A percentile compares a stretch with the other conserved stretches of the same genome.
phyloP scores from a whole-genome alignment of 768 basidiomycete genomes.

The Arthromyces matolae region DNA sequence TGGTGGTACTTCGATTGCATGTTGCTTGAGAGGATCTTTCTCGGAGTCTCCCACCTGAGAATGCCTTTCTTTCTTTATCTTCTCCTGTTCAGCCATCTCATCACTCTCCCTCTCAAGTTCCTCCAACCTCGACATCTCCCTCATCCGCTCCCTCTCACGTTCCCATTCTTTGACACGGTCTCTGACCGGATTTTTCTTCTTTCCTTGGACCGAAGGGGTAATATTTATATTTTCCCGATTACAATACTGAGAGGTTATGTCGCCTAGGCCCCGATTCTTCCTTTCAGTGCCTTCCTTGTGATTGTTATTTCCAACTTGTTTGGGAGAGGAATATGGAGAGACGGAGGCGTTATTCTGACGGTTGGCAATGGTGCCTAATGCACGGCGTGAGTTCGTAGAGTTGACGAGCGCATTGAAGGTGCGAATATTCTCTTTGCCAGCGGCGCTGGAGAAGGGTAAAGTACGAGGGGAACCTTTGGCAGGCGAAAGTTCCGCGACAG shows the following conservation, averaged over 20 bases:
- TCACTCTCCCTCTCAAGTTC: slow-evolving; percentile 53
- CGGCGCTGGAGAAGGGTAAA: slow-evolving; percentile 31
- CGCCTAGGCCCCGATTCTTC: slow-evolving; percentile 32
- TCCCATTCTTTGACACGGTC: slow-evolving; percentile 78
- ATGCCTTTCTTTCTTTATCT: slow-evolving; percentile 29
- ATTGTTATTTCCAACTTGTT: slow-evolving; percentile 12
- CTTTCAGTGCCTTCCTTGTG: slow-evolving; percentile 17
- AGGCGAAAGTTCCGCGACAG: slow-evolving; percentile 41
- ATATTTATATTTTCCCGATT: slow-evolving; percentile 21
- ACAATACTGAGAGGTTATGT: slow-evolving; percentile 33
- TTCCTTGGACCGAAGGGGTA: not conserved
- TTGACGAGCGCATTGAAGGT: slow-evolving; percentile 25
- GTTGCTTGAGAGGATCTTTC: no score
- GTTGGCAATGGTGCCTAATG: slow-evolving; percentile 27
- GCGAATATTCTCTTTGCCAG: slow-evolving; percentile 39
- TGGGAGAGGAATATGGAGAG: slow-evolving; percentile 1
- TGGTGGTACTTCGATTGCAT: slow-evolving; percentile 14
- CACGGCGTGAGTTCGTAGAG: slow-evolving; percentile 25
- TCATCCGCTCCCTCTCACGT: slow-evolving; percentile 60
- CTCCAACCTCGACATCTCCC: slow-evolving; percentile 63
- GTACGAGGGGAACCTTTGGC: slow-evolving; percentile 51
- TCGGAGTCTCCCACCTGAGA: no score
- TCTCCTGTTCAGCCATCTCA: slow-evolving; percentile 37
- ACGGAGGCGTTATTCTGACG: slow-evolving; percentile 22
- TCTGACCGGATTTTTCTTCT: slow-evolving; percentile 44